Conservation (phyloP, 345 rosid genomes). For the Leavenworthia alabamica region DNA sequence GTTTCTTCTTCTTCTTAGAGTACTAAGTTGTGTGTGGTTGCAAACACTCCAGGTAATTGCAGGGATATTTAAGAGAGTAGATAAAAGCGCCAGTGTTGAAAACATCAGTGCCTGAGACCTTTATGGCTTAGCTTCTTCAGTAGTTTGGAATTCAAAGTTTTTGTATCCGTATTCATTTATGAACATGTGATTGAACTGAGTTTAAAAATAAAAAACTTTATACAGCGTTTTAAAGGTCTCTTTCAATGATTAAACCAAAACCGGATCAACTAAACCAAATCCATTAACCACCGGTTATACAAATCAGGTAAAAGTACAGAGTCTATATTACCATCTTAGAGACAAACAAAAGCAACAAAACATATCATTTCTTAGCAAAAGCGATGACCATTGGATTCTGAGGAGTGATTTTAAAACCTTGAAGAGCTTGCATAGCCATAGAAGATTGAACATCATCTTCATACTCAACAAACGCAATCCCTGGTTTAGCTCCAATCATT, state of each 20-base stretch:
- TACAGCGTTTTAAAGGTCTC: background rate
- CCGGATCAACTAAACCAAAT: constrained; percentile 7
- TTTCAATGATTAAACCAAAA: constrained; percentile 23
- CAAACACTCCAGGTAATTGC: too few relatives aligned
- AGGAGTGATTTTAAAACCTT: constrained; percentile 80
- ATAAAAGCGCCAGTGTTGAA: constrained; percentile 63
- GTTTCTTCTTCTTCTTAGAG: too few relatives aligned
- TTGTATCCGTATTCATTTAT: too few relatives aligned
- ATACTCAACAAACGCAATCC: constrained; percentile 86
- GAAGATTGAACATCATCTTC: constrained; percentile 83
- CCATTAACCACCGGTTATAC: constrained; percentile 11
- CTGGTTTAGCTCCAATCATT: constrained; percentile 89
- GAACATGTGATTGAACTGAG: too few relatives aligned
- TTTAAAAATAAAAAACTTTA: too few relatives aligned
- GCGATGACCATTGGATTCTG: constrained; percentile 78
- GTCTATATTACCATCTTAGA: background rate
- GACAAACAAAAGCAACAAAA: background rate
- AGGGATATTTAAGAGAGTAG: constrained; percentile 91
- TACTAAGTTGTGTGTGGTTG: too few relatives aligned
- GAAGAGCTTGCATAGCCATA: constrained; percentile 86
- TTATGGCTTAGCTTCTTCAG: too few relatives aligned
- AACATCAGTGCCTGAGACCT: constrained; percentile 63
- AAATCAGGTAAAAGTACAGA: background rate
- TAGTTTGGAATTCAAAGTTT: too few relatives aligned
- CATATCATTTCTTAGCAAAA: constrained; percentile 75